These are phyloP conservation scores for Gossypium gossypioides DNA, from an alignment of 441 rosid species.

Conservation along the genomic window DNA sequence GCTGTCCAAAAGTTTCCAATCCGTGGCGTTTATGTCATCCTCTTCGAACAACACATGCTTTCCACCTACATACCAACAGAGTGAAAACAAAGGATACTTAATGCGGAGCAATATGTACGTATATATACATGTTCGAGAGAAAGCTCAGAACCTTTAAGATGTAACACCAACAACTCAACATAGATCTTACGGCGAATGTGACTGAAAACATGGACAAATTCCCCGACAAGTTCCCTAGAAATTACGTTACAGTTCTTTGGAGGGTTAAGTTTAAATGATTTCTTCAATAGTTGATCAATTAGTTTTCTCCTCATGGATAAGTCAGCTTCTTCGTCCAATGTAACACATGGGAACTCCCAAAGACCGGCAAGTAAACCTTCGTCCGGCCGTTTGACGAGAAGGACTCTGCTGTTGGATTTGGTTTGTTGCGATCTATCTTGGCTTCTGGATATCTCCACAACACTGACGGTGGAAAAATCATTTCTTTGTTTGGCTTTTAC, in stretches of 20 bases:
- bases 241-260: slow-evolving; percentile 32
- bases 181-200: slow-evolving; percentile 74
- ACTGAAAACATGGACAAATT: slow-evolving; percentile 66
- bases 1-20: slow-evolving; percentile 54
- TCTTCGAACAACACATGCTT: slow-evolving; percentile 24
- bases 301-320: slow-evolving; percentile 43
- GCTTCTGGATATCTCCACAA: slow-evolving; percentile 57
- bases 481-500: slow-evolving; percentile 53
- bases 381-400: slow-evolving; percentile 73
- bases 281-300: slow-evolving; percentile 43
- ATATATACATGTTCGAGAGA: neutral
- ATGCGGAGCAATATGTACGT: neutral
- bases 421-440: slow-evolving; percentile 17
- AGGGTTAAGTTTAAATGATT: slow-evolving; percentile 44
- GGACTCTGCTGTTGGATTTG: slow-evolving; percentile 40
- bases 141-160: slow-evolving; percentile 44
- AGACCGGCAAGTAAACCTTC: slow-evolving; percentile 89
- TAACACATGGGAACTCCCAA: slow-evolving; percentile 83
- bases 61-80: slow-evolving; percentile 26
- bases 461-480: slow-evolving; percentile 68
- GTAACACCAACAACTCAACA: slow-evolving; percentile 59
- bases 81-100: neutral
- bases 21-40: slow-evolving; percentile 23
- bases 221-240: slow-evolving; percentile 62
- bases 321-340: slow-evolving; percentile 41